Percentiles rank a stretch among this genome's conserved stretches.
Conservation (phyloP, 2,329 filamentous ascomycete genomes). For the Beauveria australis region DNA sequence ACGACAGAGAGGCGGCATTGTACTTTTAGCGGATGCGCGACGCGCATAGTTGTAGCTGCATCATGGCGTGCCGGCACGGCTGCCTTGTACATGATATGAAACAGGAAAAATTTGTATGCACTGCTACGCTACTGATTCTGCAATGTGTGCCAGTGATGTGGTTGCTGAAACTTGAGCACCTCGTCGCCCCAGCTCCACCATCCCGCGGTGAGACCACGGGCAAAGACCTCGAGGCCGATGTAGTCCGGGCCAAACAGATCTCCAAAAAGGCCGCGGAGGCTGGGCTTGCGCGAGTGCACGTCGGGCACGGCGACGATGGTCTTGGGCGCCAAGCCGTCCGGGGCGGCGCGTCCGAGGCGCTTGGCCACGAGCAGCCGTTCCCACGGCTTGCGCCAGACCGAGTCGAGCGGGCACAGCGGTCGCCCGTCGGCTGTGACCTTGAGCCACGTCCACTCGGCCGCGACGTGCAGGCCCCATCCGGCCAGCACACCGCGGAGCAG, state of each 20-base stretch:
- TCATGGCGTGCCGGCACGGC: slow-evolving; percentile 2
- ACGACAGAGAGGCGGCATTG: neutral
- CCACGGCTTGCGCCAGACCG: slow-evolving; percentile 65
- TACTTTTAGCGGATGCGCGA: slow-evolving; percentile 11
- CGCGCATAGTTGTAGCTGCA: slow-evolving; percentile 12
- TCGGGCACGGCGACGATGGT: slow-evolving; percentile 66
- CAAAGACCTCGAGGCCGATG: slow-evolving; percentile 66
- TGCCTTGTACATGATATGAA: slow-evolving; percentile 17
- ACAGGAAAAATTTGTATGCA: slow-evolving; percentile 7
- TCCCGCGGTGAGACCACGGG: slow-evolving; percentile 61
- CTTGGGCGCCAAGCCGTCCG: slow-evolving; percentile 28
- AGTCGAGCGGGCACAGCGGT: slow-evolving; percentile 53
- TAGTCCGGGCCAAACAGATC: slow-evolving; percentile 43
- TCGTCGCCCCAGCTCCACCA: slow-evolving; percentile 79
- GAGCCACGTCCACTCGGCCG: slow-evolving; percentile 71
- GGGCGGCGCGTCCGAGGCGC: slow-evolving; percentile 24
- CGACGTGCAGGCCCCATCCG: slow-evolving; percentile 55
- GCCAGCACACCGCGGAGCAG: slow-evolving; percentile 55
- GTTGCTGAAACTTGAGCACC: slow-evolving; percentile 59
- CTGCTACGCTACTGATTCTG: neutral
- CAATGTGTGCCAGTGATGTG: slow-evolving; percentile 39
- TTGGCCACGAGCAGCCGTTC: slow-evolving; percentile 61
- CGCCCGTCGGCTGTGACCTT: slow-evolving; percentile 61
- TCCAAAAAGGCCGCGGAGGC: slow-evolving; percentile 53
- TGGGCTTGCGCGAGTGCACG: slow-evolving; percentile 71